These are phyloP conservation scores for Daldinia grandis DNA, from an alignment of 495 filamentous ascomycete species.

Conservation along the genomic window DNA sequence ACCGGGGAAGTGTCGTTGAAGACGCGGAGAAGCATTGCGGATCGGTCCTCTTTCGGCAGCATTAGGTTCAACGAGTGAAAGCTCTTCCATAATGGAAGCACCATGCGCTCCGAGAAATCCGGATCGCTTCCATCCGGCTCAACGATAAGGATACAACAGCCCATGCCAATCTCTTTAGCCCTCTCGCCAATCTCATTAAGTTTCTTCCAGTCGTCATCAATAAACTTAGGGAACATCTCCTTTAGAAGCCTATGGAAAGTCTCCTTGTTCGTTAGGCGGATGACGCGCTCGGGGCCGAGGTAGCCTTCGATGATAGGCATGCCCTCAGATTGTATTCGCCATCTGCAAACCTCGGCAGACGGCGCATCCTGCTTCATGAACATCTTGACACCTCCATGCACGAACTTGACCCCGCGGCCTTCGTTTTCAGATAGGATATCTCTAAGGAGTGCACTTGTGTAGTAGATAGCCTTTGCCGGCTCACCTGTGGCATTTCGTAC, in stretches of 20 bases:
- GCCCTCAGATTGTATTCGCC: constrained; percentile 95
- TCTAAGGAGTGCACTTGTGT: constrained; percentile 83
- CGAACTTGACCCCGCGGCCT: constrained; percentile 88
- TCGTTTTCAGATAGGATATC: constrained; percentile 86
- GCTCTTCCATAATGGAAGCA: constrained; percentile 90
- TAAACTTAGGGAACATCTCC: constrained; percentile 94
- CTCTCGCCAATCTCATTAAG: constrained; percentile 87
- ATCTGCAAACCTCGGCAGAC: constrained; percentile 80
- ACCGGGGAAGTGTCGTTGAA: constrained; percentile 86
- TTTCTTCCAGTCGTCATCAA: constrained; percentile 69
- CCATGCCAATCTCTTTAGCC: constrained; percentile 82
- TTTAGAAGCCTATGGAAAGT: constrained; percentile 82
- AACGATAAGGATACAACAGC: constrained; percentile 88
- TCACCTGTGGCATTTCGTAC: constrained; percentile 88
- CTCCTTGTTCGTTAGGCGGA: constrained; percentile 74
- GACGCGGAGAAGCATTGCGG: constrained; percentile 87
- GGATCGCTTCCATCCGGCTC: constrained; percentile 74
- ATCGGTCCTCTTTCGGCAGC: constrained; percentile 95
- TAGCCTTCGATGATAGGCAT: constrained; percentile 87
- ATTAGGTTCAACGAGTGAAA: constrained; percentile 90
- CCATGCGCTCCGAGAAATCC: constrained; percentile 81
- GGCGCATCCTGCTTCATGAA: constrained; percentile 97
- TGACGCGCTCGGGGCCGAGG: constrained; percentile 79
- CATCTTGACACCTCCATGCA: constrained; percentile 97
- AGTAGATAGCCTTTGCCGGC: constrained; percentile 91